phyloP scores from a whole-genome alignment of 2,329 filamentous ascomycete species.

The Fusarium mexicanum region DNA sequence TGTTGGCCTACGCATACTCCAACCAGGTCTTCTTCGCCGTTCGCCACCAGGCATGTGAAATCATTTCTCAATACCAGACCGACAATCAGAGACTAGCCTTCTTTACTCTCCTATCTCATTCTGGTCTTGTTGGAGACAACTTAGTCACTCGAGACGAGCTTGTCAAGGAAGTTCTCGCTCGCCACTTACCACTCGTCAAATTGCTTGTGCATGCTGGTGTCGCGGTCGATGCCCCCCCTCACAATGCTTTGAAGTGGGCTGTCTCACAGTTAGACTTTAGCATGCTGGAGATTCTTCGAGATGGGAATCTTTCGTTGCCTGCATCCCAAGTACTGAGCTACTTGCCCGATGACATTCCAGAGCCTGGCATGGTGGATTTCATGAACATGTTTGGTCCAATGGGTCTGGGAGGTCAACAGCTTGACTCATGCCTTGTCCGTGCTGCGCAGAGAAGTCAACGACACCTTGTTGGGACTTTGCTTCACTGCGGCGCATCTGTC shows the following conservation, averaged over 20 bases:
- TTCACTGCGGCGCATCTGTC: conserved; percentile 2
- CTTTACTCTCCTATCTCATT: background rate
- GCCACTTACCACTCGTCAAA: background rate
- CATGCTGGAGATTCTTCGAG: background rate
- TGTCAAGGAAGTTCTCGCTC: background rate
- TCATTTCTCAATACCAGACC: background rate
- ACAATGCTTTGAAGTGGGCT: conserved; percentile 4
- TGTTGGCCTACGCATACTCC: conserved; percentile 2
- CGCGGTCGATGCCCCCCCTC: background rate
- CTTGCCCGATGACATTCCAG: background rate
- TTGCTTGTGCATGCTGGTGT: conserved; percentile 2
- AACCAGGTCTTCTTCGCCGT: background rate
- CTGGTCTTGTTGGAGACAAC: background rate
- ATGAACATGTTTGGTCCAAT: conserved; percentile 1
- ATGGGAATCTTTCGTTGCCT: background rate
- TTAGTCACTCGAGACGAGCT: conserved; percentile 4
- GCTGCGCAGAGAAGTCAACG: background rate
- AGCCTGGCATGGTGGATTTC: background rate
- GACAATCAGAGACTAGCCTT: background rate
- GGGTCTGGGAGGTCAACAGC: background rate
- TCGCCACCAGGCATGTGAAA: background rate
- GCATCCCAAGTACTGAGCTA: background rate
- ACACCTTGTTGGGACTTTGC: background rate
- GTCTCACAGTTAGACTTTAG: background rate
- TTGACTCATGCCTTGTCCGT: background rate